Percentiles rank a stretch among this genome's conserved stretches.
phyloP scores from a whole-genome alignment of 1,284 basidiomycete species.

The Phellinidium pouzarii region DNA sequence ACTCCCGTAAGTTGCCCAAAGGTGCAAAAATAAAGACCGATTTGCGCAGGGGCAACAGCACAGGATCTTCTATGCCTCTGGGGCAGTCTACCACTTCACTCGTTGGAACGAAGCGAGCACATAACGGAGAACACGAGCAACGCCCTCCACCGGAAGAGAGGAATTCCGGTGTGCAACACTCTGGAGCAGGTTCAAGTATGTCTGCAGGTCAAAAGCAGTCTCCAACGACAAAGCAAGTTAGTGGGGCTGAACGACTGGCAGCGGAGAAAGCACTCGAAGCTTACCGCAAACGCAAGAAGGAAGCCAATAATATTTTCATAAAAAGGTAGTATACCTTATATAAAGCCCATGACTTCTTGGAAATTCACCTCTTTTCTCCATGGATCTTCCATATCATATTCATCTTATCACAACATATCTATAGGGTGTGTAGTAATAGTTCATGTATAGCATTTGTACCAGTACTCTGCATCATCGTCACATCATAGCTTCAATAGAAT shows the following conservation, averaged over 20 bases:
- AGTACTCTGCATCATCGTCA: not conserved
- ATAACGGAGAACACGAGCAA: not conserved
- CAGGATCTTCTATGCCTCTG: not conserved
- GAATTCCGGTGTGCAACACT: not conserved
- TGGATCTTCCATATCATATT: not conserved
- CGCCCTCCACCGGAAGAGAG: not conserved
- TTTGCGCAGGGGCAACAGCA: not conserved
- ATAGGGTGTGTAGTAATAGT: not conserved
- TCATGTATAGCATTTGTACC: conserved; percentile 3
- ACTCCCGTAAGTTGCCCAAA: not conserved
- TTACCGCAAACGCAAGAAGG: conserved; percentile 13
- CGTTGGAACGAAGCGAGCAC: not conserved
- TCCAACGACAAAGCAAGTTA: not conserved
- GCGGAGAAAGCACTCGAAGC: conserved; percentile 11
- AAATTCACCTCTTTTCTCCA: not conserved
- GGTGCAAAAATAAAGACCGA: not conserved
- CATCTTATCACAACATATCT: not conserved
- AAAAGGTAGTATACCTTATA: conserved; percentile 1
- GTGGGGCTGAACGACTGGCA: not conserved
- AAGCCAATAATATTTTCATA: conserved; percentile 15
- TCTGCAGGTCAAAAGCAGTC: not conserved
- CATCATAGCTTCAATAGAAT: not conserved
- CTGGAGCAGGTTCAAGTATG: not conserved
- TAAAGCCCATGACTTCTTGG: not conserved
- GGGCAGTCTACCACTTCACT: not conserved